Base-by-base conservation (phyloP, 2,329 filamentous ascomycete species). In the Teratosphaeriaceae sp. region DNA sequence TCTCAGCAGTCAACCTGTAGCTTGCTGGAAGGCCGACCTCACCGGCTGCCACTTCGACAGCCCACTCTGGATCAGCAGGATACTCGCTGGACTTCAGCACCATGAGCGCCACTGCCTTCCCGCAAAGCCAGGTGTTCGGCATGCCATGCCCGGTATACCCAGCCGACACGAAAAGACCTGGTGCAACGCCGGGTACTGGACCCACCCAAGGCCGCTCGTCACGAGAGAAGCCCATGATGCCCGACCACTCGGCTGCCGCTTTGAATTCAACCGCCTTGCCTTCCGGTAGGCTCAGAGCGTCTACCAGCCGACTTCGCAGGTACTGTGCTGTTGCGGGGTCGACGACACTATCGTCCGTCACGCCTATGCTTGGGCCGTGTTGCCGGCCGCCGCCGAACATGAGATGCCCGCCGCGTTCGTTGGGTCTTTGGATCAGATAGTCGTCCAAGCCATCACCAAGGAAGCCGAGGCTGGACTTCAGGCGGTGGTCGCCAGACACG, bases 191-290 rank as follows among this genome's bases (percentile, higher is more conserved):
- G 0, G 80, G 79, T n/a, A 88, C 75, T 8, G 66, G 63, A 0
- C 85, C 85, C 2, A 89, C 80, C 80, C 81, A 88, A 0, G 85
- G 84, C 39, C 74, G 62, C 0, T 73, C 68, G 59, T 89, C 85
- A 5, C 79, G 68, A 22, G 77, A 80, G 62, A 79, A 88, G 0
- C 82, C 85, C 85, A 88, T 89, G 52, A 88, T 84, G 0, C 85
- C 85, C 1, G 82, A 85, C 85, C 85, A 90, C 58, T 76, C 65
- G 37, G 65, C 61, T 3, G 61, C 64, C 2, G 74, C 72, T 38
- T 66, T 47, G 24, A 78, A 59, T 51, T 74, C 71, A n/a, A 59
- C 45, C 56, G 11, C 13, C 26, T 43, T 18, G 58, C 59, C 33
- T 60, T 65, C 30, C 57, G 56, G 49, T 57, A 62, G 39, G 65